phyloP scores from a whole-genome alignment of 768 basidiomycete species.

The Daedaleopsis nitida region DNA sequence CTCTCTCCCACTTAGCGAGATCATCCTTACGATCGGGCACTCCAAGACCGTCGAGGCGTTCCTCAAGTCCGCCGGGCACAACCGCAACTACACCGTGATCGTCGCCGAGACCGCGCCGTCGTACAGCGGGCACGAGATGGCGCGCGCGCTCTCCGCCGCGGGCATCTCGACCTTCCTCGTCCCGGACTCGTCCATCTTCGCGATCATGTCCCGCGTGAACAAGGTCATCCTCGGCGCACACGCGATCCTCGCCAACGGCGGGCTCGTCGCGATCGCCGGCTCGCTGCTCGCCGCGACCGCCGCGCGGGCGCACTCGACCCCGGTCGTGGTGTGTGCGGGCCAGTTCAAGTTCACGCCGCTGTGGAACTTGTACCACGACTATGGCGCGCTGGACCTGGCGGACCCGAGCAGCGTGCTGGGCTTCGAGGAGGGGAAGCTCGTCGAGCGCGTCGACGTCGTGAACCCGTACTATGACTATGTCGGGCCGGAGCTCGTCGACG shows the following conservation, averaged over 20 bases:
- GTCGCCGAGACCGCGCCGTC: conserved; percentile 95
- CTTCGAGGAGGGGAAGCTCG: conserved; percentile 76
- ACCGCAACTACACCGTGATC: conserved; percentile 93
- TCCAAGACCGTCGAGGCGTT: conserved; percentile 94
- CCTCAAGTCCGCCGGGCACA: conserved; percentile 85
- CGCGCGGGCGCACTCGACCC: conserved; percentile 86
- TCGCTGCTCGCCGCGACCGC: conserved; percentile 85
- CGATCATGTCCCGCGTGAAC: conserved; percentile 95
- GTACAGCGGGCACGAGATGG: conserved; percentile 85
- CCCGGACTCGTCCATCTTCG: conserved; percentile 94
- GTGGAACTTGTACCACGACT: conserved; percentile 88
- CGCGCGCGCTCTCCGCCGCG: conserved; percentile 72
- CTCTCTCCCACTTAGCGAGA: conserved; percentile 71
- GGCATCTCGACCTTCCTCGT: conserved; percentile 96
- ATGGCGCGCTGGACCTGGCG: conserved; percentile 81
- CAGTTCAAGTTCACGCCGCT: conserved; percentile 95
- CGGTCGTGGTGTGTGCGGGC: conserved; percentile 91
- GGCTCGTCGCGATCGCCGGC: conserved; percentile 89
- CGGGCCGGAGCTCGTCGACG: conserved; percentile 86
- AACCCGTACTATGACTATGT: conserved; percentile 99
- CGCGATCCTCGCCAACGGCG: conserved; percentile 95
- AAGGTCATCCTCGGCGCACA: conserved; percentile 96
- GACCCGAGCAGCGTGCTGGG: conserved; percentile 66
- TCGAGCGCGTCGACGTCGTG: conserved; percentile 88
- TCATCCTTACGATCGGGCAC: conserved; percentile 91